Conservation (phyloP, 805 yeast genomes). For the Pichia nakasei region DNA sequence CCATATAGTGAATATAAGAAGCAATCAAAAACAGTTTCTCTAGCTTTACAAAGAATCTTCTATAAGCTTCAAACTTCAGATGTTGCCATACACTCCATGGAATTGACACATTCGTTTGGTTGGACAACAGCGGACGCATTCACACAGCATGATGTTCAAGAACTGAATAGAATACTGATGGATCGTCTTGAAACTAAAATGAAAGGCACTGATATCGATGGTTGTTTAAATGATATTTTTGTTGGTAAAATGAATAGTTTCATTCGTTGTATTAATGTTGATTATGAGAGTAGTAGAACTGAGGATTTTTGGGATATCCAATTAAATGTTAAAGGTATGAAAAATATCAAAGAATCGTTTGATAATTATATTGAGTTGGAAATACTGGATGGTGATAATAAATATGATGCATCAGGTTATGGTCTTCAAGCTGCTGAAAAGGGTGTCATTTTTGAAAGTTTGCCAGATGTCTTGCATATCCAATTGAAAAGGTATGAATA, state of each 20-base stretch:
- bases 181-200: constrained; percentile 83
- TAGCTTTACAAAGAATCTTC: constrained; percentile 82
- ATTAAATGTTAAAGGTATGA: constrained; percentile 79
- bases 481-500: constrained; percentile 93
- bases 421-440: constrained; percentile 95
- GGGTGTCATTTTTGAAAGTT: constrained; percentile 84
- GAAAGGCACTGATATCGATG: constrained; percentile 81
- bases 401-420: constrained; percentile 81
- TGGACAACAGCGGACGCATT: constrained; percentile 96
- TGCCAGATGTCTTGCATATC: constrained; percentile 89
- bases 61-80: constrained; percentile 67
- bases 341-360: constrained; percentile 65
- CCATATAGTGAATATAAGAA: constrained; percentile 21
- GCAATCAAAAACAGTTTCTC: constrained; percentile 52
- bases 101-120: constrained; percentile 86
- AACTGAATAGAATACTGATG: constrained; percentile 89
- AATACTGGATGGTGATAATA: constrained; percentile 87
- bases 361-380: constrained; percentile 83
- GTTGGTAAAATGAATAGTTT: constrained; percentile 97
- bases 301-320: constrained; percentile 99
- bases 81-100: constrained; percentile 75
- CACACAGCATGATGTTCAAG: constrained; percentile 97
- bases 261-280: constrained; percentile 86
- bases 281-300: constrained; percentile 81
- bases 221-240: constrained; percentile 68